These are phyloP conservation scores for Cladorrhinum sp. DNA, from an alignment of 2,329 filamentous ascomycete genomes.

Conservation along the genomic window DNA sequence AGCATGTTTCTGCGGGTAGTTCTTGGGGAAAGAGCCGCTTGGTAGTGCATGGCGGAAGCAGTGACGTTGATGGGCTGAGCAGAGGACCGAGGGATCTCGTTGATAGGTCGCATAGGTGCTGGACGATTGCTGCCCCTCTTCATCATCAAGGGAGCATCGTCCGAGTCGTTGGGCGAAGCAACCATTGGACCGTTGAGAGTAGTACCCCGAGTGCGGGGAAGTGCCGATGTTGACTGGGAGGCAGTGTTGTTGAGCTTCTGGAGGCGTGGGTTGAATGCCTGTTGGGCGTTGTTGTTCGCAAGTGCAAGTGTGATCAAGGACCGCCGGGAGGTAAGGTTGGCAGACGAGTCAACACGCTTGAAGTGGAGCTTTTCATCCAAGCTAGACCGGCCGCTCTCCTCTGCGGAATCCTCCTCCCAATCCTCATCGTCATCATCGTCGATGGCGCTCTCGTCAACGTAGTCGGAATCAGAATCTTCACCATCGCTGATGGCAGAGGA, in stretches of 20 bases:
- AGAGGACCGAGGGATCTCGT: slow-evolving; percentile 61
- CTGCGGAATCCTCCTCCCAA: slow-evolving; percentile 66
- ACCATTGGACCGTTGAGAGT: slow-evolving; percentile 43
- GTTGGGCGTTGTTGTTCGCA: slow-evolving; percentile 63
- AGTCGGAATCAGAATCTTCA: slow-evolving; percentile 60
- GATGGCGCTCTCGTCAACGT: slow-evolving; percentile 78
- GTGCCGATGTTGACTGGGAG: slow-evolving; percentile 64
- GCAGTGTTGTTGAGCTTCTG: slow-evolving; percentile 66
- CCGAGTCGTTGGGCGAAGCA: slow-evolving; percentile 55
- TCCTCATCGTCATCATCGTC: slow-evolving; percentile 62
- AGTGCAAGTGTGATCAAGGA: slow-evolving; percentile 90
- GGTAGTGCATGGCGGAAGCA: slow-evolving; percentile 60
- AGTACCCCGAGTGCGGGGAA: slow-evolving; percentile 62
- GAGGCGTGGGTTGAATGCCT: not conserved
- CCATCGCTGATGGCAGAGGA: slow-evolving; percentile 45
- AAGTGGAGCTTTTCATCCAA: slow-evolving; percentile 79
- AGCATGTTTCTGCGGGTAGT: slow-evolving; percentile 96
- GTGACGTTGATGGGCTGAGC: slow-evolving; percentile 77
- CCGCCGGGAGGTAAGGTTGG: slow-evolving; percentile 77
- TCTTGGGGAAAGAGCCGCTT: slow-evolving; percentile 79
- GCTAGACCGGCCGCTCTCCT: slow-evolving; percentile 79
- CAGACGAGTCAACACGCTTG: slow-evolving; percentile 84
- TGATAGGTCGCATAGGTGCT: slow-evolving; percentile 51
- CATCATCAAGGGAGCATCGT: slow-evolving; percentile 62
- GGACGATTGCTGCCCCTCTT: slow-evolving; percentile 54